Evolutionary conservation across 2,329 filamentous ascomycete genomes (phyloP).

Genomic region (Lecanicillium sp.): DNA sequence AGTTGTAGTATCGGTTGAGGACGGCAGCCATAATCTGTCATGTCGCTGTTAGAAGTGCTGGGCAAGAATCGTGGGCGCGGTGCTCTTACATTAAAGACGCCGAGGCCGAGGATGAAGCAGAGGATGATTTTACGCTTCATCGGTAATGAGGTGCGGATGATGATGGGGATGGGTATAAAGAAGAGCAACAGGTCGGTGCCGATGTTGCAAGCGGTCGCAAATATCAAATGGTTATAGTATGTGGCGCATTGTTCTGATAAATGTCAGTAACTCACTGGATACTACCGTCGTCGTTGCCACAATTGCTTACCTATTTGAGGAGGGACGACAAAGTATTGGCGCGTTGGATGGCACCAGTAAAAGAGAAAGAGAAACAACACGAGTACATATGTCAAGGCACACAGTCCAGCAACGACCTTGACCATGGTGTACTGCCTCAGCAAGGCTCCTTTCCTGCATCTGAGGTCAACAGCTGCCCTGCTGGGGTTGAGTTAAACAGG

Average conservation of each 20-base stretch:
- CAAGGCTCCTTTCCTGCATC: slow-evolving; percentile 16
- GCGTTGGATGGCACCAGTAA: slow-evolving; percentile 46
- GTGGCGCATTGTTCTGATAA: slow-evolving; percentile 32
- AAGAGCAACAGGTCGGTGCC: slow-evolving; percentile 37
- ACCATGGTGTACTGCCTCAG: slow-evolving; percentile 28
- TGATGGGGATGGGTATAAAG: slow-evolving; percentile 35
- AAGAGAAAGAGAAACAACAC: slow-evolving; percentile 43
- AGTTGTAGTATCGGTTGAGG: slow-evolving; percentile 56
- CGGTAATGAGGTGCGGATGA: slow-evolving; percentile 31
- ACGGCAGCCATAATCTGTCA: slow-evolving; percentile 46
- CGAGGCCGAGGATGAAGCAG: slow-evolving; percentile 47
- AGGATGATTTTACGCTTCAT: slow-evolving; percentile 43
- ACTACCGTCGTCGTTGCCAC: no score
- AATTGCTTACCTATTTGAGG: slow-evolving; percentile 19
- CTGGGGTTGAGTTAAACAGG: no score
- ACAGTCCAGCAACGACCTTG: slow-evolving; percentile 34
- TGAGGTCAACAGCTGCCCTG: no score
- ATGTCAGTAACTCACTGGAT: slow-evolving; percentile 14
- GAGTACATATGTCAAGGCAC: slow-evolving; percentile 35
- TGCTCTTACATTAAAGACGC: slow-evolving; percentile 33
- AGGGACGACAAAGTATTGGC: slow-evolving; percentile 44
- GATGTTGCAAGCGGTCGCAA: slow-evolving; percentile 38
- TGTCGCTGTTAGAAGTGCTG: not conserved
- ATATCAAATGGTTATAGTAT: slow-evolving; percentile 39
- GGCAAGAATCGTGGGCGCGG: not conserved